Evolutionary conservation across 805 yeast species (phyloP).

Genomic region (Scheffersomyces amazonensis): DNA sequence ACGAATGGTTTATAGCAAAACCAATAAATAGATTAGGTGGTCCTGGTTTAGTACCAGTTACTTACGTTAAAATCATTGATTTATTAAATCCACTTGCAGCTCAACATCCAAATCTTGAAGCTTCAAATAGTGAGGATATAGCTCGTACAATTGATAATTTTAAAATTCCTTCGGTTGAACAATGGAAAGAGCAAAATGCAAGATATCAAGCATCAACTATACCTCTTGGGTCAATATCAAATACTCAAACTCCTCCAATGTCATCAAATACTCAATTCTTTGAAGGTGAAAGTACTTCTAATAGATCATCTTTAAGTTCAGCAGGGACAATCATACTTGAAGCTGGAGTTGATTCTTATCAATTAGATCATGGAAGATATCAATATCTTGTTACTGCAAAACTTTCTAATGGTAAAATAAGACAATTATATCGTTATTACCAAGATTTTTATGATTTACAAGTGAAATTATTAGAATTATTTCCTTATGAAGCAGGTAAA

Average conservation of each 20-base stretch:
- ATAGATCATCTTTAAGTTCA: conserved; percentile 30
- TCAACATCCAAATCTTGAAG: conserved; percentile 40
- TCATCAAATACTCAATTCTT: conserved; percentile 39
- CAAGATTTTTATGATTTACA: conserved; percentile 96
- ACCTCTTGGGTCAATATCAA: conserved; percentile 53
- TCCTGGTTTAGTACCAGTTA: conserved; percentile 93
- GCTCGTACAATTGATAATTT: conserved; percentile 56
- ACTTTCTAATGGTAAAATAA: conserved; percentile 61
- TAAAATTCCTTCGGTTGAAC: conserved; percentile 86
- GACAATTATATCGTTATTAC: conserved; percentile 82
- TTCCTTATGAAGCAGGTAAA: conserved; percentile 92
- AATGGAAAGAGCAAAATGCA: conserved; percentile 91
- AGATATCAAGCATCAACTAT: conserved; percentile 89
- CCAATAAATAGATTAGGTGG: conserved; percentile 95
- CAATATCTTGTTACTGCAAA: conserved; percentile 78
- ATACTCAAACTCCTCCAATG: conserved; percentile 22
- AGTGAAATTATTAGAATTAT: conserved; percentile 72
- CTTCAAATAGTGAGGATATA: conserved; percentile 46
- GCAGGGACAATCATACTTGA: conserved; percentile 41
- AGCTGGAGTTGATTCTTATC: conserved; percentile 77
- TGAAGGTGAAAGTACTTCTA: conserved; percentile 18
- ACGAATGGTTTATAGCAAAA: conserved; percentile 97
- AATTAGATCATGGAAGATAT: conserved; percentile 80
- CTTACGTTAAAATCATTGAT: conserved; percentile 84
- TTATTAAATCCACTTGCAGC: conserved; percentile 39